Percentiles rank a stretch among this genome's conserved stretches.
These are phyloP conservation scores for Cladophialophora exuberans DNA, from an alignment of 2,329 filamentous ascomycete genomes.

Conservation along the genomic window DNA sequence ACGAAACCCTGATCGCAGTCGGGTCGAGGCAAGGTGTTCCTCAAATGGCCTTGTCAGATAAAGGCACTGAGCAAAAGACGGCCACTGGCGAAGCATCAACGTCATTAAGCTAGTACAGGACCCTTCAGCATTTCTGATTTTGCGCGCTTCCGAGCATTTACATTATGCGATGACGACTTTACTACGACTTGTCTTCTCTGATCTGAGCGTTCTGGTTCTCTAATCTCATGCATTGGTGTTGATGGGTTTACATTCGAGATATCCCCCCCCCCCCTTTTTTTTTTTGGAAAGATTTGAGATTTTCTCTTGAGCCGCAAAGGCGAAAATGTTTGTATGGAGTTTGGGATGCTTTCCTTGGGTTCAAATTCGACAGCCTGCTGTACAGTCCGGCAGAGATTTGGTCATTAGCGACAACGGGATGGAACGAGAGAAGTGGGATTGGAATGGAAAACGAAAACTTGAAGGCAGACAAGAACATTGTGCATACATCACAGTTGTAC, in stretches of 20 bases:
- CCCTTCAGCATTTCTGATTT: background rate
- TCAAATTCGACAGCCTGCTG: background rate
- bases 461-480: background rate
- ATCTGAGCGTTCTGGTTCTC: constrained; percentile 30
- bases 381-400: too few relatives aligned
- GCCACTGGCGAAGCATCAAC: constrained; percentile 1
- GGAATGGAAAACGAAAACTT: background rate
- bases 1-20: constrained; percentile 23
- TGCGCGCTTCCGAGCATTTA: constrained; percentile 24
- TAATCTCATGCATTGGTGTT: constrained; percentile 15
- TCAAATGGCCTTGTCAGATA: background rate
- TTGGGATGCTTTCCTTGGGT: constrained; percentile 2
- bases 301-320: constrained; percentile 13
- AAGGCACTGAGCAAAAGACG: background rate
- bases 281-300: constrained; percentile 1
- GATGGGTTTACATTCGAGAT: constrained; percentile 11
- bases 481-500: background rate
- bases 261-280: too few relatives aligned
- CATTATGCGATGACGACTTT: constrained; percentile 27
- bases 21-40: constrained; percentile 5
- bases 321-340: constrained; percentile 9
- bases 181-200: constrained; percentile 13
- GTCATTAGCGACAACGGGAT: background rate
- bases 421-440: background rate
- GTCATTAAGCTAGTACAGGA: constrained; percentile 15